Evolutionary conservation across 148 eudicot species (phyloP).

Genomic region (Drosera capensis): DNA sequence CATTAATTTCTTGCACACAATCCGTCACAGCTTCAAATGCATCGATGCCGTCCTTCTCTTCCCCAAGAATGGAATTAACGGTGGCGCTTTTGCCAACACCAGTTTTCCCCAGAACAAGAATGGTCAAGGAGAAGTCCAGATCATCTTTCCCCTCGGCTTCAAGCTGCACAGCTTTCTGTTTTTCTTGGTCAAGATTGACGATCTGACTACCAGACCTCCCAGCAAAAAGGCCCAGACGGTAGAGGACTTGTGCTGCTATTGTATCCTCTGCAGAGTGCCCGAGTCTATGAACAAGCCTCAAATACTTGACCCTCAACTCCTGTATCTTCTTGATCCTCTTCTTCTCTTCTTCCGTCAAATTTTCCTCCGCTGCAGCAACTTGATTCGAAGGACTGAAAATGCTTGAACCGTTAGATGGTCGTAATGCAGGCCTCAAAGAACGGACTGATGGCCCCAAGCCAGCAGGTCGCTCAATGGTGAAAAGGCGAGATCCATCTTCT

Average conservation of each 20-base stretch:
- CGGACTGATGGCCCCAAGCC: slow-evolving; percentile 75
- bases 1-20: slow-evolving; percentile 45
- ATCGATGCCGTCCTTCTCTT: slow-evolving; percentile 58
- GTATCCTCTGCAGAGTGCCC: slow-evolving; percentile 74
- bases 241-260: slow-evolving; percentile 70
- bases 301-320: slow-evolving; percentile 58
- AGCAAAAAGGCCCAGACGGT: slow-evolving; percentile 58
- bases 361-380: slow-evolving; percentile 32
- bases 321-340: slow-evolving; percentile 68
- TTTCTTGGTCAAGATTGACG: slow-evolving; percentile 69
- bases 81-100: slow-evolving; percentile 98
- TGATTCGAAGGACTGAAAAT: slow-evolving; percentile 27
- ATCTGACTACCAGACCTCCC: slow-evolving; percentile 53
- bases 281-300: slow-evolving; percentile 73
- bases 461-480: slow-evolving; percentile 92
- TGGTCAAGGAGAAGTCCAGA: slow-evolving; percentile 56
- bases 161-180: slow-evolving; percentile 44
- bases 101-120: slow-evolving; percentile 74
- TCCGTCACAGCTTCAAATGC: slow-evolving; percentile 63
- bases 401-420: slow-evolving; percentile 31
- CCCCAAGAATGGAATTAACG: slow-evolving; percentile 76
- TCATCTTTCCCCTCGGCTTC: slow-evolving; percentile 59
- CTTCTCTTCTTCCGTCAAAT: slow-evolving; percentile 67
- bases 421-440: slow-evolving; percentile 37
- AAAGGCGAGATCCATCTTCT: slow-evolving; percentile 77